Evolutionary conservation across 495 filamentous ascomycete genomes (phyloP).

Genomic region (Cryomyces antarcticus): DNA sequence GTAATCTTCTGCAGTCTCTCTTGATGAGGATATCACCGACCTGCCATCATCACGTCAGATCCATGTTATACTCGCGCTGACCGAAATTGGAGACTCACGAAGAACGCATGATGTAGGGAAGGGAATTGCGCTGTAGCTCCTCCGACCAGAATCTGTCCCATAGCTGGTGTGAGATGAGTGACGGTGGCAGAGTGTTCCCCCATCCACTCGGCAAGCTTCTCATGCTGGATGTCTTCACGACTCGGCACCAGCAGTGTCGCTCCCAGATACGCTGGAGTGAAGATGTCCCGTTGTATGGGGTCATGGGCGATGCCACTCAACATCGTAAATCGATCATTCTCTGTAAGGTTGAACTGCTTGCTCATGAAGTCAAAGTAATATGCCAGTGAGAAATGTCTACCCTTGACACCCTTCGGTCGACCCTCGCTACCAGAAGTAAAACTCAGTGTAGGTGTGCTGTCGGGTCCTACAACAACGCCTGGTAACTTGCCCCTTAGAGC

Average conservation of each 20-base stretch:
- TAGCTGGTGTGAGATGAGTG: constrained; percentile 83
- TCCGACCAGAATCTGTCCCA: constrained; percentile 90
- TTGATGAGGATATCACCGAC: constrained; percentile 70
- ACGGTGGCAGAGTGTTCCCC: constrained; percentile 54
- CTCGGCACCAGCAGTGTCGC: constrained; percentile 66
- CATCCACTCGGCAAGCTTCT: constrained; percentile 87
- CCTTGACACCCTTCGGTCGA: constrained; percentile 66
- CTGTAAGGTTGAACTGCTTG: constrained; percentile 51
- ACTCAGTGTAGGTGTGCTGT: constrained; percentile 61
- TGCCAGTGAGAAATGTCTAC: constrained; percentile 70
- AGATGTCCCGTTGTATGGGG: constrained; percentile 82
- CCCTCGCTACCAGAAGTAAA: constrained; percentile 84
- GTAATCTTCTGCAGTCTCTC: constrained; percentile 62
- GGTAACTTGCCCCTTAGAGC: constrained; percentile 35
- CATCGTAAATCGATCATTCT: constrained; percentile 66
- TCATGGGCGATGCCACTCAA: constrained; percentile 71
- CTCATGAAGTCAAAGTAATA: constrained; percentile 93
- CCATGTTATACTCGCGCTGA: neutral
- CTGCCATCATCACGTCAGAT: neutral
- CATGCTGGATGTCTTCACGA: constrained; percentile 71
- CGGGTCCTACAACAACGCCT: constrained; percentile 70
- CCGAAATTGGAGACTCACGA: too few species aligned
- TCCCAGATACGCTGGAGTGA: constrained; percentile 79
- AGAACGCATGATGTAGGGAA: constrained; percentile 62
- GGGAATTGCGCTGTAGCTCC: constrained; percentile 63